Conservation (phyloP, 2,329 filamentous ascomycete genomes). For the Dothideomycetidae sp. region DNA sequence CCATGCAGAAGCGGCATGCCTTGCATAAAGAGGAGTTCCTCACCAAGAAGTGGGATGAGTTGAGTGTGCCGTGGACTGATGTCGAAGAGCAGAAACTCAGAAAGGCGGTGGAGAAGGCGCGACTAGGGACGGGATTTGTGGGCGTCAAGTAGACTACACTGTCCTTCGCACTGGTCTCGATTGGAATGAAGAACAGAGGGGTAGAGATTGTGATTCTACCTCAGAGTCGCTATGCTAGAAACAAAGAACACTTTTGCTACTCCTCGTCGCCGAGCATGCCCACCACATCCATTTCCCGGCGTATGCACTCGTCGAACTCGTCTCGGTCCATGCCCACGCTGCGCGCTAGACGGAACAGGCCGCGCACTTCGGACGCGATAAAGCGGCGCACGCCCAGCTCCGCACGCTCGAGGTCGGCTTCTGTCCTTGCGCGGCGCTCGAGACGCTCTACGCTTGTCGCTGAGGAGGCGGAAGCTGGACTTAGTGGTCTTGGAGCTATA, state of each 20-base stretch:
- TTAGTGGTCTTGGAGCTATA: slow-evolving; percentile 44
- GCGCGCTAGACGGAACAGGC: slow-evolving; percentile 55
- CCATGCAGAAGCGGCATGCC: slow-evolving; percentile 42
- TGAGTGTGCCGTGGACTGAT: slow-evolving; percentile 51
- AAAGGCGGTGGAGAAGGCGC: slow-evolving; percentile 40
- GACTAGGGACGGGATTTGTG: slow-evolving; percentile 45
- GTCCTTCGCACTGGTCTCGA: too few relatives aligned
- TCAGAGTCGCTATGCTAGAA: background rate
- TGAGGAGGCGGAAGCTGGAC: slow-evolving; percentile 23
- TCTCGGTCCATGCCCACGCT: slow-evolving; percentile 57
- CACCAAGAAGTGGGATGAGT: slow-evolving; percentile 47
- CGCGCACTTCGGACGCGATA: slow-evolving; percentile 63
- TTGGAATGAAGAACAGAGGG: too few relatives aligned
- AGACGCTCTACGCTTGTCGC: slow-evolving; percentile 39
- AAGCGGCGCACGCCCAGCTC: slow-evolving; percentile 68
- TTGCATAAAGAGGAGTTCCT: slow-evolving; percentile 43
- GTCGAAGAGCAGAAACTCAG: slow-evolving; percentile 46
- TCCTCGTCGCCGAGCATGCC: slow-evolving; percentile 45
- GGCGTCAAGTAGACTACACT: slow-evolving; percentile 36
- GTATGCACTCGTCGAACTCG: slow-evolving; percentile 61
- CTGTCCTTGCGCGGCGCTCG: slow-evolving; percentile 29
- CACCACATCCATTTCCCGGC: slow-evolving; percentile 56
- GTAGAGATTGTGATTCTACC: too few relatives aligned
- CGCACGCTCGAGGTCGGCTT: slow-evolving; percentile 35
- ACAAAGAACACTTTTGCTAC: background rate